Conservation (phyloP, 2,329 filamentous ascomycete species). For the Didymosphaeria variabile region DNA sequence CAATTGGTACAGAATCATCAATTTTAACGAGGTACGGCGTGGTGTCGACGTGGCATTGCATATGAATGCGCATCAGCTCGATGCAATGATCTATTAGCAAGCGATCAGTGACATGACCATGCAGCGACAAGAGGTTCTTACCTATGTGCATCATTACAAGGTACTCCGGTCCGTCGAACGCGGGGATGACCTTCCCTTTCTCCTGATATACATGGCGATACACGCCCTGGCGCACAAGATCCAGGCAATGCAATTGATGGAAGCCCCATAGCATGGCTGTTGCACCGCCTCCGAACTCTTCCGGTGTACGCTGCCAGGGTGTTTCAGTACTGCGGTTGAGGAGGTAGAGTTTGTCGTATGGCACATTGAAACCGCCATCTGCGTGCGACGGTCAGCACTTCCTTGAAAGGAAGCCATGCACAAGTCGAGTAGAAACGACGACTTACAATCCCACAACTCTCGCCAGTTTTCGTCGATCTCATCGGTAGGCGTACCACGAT, state of each 20-base stretch:
- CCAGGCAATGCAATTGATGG: background rate
- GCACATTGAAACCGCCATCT: background rate
- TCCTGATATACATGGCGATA: too few relatives aligned
- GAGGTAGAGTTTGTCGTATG: background rate
- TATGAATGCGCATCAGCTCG: background rate
- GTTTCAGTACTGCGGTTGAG: too few relatives aligned
- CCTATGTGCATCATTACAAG: too few relatives aligned
- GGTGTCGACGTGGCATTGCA: background rate
- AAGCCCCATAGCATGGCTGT: background rate
- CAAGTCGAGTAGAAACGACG: background rate
- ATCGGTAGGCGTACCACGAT: background rate
- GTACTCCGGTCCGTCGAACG: too few relatives aligned
- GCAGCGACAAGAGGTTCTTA: background rate
- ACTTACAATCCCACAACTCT: background rate
- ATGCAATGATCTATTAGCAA: background rate
- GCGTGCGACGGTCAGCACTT: too few relatives aligned
- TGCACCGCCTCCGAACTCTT: background rate
- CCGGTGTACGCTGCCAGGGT: too few relatives aligned
- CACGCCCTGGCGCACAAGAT: too few relatives aligned
- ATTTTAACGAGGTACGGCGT: background rate
- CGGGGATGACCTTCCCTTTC: too few relatives aligned
- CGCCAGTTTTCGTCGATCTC: background rate
- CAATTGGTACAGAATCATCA: background rate
- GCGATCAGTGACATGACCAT: background rate
- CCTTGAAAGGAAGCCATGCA: too few relatives aligned